Evolutionary conservation across 768 basidiomycete species (phyloP).

Genomic region (Mycena alexandri): DNA sequence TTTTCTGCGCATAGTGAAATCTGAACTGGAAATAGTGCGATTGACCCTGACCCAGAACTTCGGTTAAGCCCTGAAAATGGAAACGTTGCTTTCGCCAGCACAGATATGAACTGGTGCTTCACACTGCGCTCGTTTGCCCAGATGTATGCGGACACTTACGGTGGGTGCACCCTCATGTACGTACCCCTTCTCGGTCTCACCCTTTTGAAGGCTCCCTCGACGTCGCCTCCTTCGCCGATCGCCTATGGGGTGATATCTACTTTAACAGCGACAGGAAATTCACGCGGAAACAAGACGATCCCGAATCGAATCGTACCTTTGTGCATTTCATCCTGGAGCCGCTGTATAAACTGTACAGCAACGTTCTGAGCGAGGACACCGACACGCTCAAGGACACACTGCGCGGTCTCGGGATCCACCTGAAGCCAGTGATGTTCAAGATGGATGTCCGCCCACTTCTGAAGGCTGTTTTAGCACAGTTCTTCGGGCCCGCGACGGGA

Average conservation of each 20-base stretch:
- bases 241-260: constrained; percentile 99
- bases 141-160: constrained; percentile 96
- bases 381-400: constrained; percentile 89
- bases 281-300: constrained; percentile 84
- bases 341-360: constrained; percentile 95
- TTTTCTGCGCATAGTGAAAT: constrained; percentile 10
- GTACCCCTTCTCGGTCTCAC: constrained; percentile 4
- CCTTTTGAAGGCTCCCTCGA: constrained; percentile 74
- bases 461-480: constrained; percentile 94
- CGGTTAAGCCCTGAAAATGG: constrained; percentile 95
- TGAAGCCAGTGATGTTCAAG: constrained; percentile 96
- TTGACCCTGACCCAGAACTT: constrained; percentile 89
- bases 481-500: constrained; percentile 92
- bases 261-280: constrained; percentile 92
- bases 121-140: constrained; percentile 94
- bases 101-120: constrained; percentile 98
- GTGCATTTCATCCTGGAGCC: constrained; percentile 97
- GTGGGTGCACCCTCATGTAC: constrained; percentile 53
- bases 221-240: constrained; percentile 85
- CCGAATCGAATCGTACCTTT: constrained; percentile 86
- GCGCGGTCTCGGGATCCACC: constrained; percentile 77
- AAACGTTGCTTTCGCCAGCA: constrained; percentile 97
- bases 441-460: constrained; percentile 97
- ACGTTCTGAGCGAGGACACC: constrained; percentile 94
- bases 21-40: constrained; percentile 59